Percentiles rank a stretch among this genome's conserved stretches.
phyloP scores from a whole-genome alignment of 208 protist genomes.

The Acanthamoeba sp. region DNA sequence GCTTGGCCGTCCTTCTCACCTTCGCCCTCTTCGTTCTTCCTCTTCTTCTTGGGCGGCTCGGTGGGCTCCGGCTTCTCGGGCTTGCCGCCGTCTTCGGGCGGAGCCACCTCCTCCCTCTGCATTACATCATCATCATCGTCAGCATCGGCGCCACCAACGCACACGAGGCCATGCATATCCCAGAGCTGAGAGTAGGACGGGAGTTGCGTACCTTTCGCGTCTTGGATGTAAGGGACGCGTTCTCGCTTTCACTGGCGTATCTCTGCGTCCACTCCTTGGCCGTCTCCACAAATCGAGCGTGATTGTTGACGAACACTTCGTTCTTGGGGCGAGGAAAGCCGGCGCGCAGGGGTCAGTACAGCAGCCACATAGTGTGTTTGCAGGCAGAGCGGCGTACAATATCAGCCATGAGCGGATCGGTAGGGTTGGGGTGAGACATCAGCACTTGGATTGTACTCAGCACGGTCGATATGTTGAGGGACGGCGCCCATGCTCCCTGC shows the following conservation, averaged over 20 bases:
- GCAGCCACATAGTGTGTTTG: not conserved
- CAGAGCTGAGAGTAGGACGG: not conserved
- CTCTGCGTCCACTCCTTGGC: constrained; percentile 11
- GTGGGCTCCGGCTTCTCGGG: not conserved
- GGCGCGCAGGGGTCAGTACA: not conserved
- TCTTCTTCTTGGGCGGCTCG: not conserved
- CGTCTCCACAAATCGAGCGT: constrained; percentile 16
- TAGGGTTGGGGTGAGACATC: constrained; percentile 86
- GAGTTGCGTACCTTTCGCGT: not conserved
- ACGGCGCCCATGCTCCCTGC: constrained; percentile 82
- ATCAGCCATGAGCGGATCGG: constrained; percentile 86
- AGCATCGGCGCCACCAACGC: not conserved
- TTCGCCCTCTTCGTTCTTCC: not conserved
- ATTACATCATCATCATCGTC: not conserved
- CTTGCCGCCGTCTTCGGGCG: not conserved
- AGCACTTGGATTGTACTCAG: constrained; percentile 83
- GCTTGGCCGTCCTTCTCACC: not conserved
- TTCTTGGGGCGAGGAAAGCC: constrained; percentile 10
- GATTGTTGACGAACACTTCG: constrained; percentile 68
- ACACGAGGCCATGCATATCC: no score
- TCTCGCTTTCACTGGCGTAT: constrained; percentile 22
- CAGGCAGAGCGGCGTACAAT: no score
- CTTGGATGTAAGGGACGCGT: not conserved
- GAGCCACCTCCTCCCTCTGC: not conserved
- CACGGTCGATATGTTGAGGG: constrained; percentile 82